Base-by-base conservation (phyloP, 306 rosid species). In the Sicyos baderoa region DNA sequence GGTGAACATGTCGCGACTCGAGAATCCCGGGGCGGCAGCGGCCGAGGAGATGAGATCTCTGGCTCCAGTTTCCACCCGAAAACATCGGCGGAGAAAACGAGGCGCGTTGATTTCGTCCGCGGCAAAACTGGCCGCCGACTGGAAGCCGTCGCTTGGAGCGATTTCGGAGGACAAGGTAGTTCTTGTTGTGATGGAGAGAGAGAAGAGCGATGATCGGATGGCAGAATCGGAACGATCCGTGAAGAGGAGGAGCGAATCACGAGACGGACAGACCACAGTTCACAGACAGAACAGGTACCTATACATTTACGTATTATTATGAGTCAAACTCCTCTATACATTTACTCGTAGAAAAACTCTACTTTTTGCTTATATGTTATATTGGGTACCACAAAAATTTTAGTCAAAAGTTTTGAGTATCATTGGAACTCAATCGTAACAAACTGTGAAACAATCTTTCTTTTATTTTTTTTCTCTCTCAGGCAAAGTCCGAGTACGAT, bases 131-230 rank as follows among this genome's bases (percentile, higher is more conserved):
- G 29, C 29, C 3, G 73, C 72, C 15, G 67, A 71, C 22, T 71
- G 75, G 75, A 71, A 56, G 67, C 75, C 75, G 9, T 71, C 75
- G 54, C 65, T 71, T 0, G 29, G 65, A 56, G 75, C 75, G 37
- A 71, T 71, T 4, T 55, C 67, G 1, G 75, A 71, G 75, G 75
- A 71, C 4, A 71, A 71, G 35, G 74, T 70, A 47, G 66, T 55
- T n/a, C 16, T 71, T 32, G 75, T 71, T 3, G 37, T 71, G 67
- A 45, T 37, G 66, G 63, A 55, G 42, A 45, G 52, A 37, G 55
- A 44, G 65, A 57, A 55, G 45, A 23, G 52, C 42, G 75, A 56
- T 21, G 65, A 56, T 9, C 66, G 37, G 42, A 56, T 67, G 45
- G 67, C 52, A n/a, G 53, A 44, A 54, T 5, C 52, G 16, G 74